These are phyloP conservation scores for Ceratocystiopsis sp. DNA, from an alignment of 2,329 filamentous ascomycete genomes.

Conservation along the genomic window DNA sequence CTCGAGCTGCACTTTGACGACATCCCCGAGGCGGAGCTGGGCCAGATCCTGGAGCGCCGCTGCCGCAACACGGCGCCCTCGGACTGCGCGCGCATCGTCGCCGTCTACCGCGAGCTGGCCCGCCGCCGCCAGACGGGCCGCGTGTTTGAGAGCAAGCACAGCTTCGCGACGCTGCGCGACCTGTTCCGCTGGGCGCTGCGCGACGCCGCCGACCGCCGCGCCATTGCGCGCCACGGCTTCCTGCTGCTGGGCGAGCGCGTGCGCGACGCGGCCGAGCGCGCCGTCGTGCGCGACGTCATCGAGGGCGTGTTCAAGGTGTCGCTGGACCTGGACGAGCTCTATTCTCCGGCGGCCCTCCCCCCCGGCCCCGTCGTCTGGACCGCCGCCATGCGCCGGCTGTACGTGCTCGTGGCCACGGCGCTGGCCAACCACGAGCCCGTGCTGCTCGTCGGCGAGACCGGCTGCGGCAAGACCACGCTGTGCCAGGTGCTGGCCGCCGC, in stretches of 20 bases:
- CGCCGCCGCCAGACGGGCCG: slow-evolving; percentile 75
- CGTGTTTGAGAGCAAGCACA: slow-evolving; percentile 91
- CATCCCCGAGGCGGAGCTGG: slow-evolving; percentile 86
- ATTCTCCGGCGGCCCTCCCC: slow-evolving; percentile 43
- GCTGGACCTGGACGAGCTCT: slow-evolving; percentile 59
- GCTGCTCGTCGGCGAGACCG: slow-evolving; percentile 86
- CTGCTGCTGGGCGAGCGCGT: slow-evolving; percentile 94
- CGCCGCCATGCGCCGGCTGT: slow-evolving; percentile 78
- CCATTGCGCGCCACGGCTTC: slow-evolving; percentile 82
- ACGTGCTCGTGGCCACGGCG: slow-evolving; percentile 74
- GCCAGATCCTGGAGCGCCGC: slow-evolving; percentile 76
- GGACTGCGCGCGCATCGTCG: slow-evolving; percentile 79
- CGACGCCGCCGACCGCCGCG: slow-evolving; percentile 67
- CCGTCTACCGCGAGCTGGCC: slow-evolving; percentile 86
- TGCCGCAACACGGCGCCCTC: slow-evolving; percentile 77
- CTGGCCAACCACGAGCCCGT: slow-evolving; percentile 85
- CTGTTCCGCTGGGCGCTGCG: slow-evolving; percentile 89
- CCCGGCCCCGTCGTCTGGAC: slow-evolving; percentile 63
- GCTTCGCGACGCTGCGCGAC: slow-evolving; percentile 90
- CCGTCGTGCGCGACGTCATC: slow-evolving; percentile 72
- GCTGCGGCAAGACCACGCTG: slow-evolving; percentile 94
- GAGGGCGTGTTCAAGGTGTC: slow-evolving; percentile 79
- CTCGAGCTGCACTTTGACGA: slow-evolving; percentile 96
- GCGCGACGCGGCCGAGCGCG: slow-evolving; percentile 71
- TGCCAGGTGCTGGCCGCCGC: slow-evolving; percentile 83